Evolutionary conservation across 2,329 filamentous ascomycete species (phyloP).

Genomic region (Davidsoniella neocaledoniae): DNA sequence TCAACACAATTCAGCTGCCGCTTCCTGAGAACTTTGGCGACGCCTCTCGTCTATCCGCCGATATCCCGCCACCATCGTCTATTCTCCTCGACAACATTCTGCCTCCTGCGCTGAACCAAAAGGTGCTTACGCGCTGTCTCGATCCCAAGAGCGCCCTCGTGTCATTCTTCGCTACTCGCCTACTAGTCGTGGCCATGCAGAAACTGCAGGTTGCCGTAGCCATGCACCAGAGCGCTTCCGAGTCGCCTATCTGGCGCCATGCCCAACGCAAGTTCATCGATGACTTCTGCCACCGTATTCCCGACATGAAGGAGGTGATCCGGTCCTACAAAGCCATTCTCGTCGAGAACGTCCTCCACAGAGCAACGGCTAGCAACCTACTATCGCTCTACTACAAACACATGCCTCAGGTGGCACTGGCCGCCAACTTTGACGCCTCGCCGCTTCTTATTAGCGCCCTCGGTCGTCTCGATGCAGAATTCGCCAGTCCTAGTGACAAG

Average conservation of each 20-base stretch:
- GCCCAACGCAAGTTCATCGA: conserved; percentile 50
- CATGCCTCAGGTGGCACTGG: conserved; percentile 60
- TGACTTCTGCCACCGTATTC: conserved; percentile 63
- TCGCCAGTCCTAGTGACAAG: conserved; percentile 31
- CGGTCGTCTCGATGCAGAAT: conserved; percentile 37
- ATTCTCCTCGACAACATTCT: conserved; percentile 74
- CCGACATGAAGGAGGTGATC: conserved; percentile 67
- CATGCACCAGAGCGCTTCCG: conserved; percentile 29
- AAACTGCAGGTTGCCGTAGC: conserved; percentile 54
- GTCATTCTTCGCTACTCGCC: conserved; percentile 66
- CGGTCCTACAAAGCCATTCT: conserved; percentile 53
- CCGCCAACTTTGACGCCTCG: conserved; percentile 79
- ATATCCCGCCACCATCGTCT: conserved; percentile 59
- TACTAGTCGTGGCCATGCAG: conserved; percentile 61
- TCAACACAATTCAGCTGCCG: conserved; percentile 59
- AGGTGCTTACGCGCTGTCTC: conserved; percentile 62
- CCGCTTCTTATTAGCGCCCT: conserved; percentile 54
- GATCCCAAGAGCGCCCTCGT: conserved; percentile 63
- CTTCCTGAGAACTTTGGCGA: conserved; percentile 59
- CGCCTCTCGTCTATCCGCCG: conserved; percentile 37
- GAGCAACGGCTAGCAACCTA: conserved; percentile 62
- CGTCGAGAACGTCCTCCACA: conserved; percentile 54
- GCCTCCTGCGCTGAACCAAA: conserved; percentile 65
- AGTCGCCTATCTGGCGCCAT: conserved; percentile 45
- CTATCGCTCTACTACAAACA: conserved; percentile 74